These are phyloP conservation scores for Pedinophyceae sp. DNA, from an alignment of 139 green algal species.

Conservation along the genomic window DNA sequence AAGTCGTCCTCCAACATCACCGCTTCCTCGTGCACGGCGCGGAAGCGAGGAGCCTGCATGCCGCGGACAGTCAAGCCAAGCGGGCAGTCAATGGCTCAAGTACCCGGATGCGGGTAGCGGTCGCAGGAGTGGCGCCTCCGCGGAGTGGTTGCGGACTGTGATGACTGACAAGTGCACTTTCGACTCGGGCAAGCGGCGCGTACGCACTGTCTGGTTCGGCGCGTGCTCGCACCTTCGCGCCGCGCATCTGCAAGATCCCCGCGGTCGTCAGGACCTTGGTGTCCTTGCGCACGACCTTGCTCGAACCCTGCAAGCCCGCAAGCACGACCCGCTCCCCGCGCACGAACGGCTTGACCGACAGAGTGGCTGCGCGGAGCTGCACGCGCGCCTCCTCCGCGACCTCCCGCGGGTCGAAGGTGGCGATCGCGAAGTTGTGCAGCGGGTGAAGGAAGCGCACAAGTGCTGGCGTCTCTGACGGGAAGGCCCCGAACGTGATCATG, in stretches of 20 bases:
- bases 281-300: slow-evolving; percentile 1
- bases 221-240: slow-evolving; percentile 49
- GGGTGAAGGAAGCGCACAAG: slow-evolving; percentile 63
- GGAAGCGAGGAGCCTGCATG: slow-evolving; percentile 27
- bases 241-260: slow-evolving; percentile 29
- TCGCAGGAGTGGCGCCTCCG: too few relatives aligned
- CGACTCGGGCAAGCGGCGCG: too few relatives aligned
- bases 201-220: too few relatives aligned
- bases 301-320: neutral
- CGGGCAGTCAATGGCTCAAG: too few relatives aligned
- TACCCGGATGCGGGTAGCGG: too few relatives aligned
- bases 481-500: slow-evolving; percentile 64
- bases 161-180: too few relatives aligned
- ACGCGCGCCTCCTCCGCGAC: slow-evolving; percentile 35
- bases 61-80: too few relatives aligned
- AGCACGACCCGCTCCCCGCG: slow-evolving; percentile 2
- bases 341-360: slow-evolving; percentile 16
- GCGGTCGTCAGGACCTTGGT: slow-evolving; percentile 54
- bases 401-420: slow-evolving; percentile 41
- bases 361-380: neutral
- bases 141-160: too few relatives aligned
- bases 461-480: slow-evolving; percentile 56
- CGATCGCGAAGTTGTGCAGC: slow-evolving; percentile 67
- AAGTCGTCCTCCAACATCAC: slow-evolving; percentile 85
- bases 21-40: slow-evolving; percentile 76